A percentile compares a stretch with the other conserved stretches of the same genome.
These are phyloP conservation scores for Daedaleopsis sinensis DNA, from an alignment of 768 basidiomycete genomes.

Conservation along the genomic window DNA sequence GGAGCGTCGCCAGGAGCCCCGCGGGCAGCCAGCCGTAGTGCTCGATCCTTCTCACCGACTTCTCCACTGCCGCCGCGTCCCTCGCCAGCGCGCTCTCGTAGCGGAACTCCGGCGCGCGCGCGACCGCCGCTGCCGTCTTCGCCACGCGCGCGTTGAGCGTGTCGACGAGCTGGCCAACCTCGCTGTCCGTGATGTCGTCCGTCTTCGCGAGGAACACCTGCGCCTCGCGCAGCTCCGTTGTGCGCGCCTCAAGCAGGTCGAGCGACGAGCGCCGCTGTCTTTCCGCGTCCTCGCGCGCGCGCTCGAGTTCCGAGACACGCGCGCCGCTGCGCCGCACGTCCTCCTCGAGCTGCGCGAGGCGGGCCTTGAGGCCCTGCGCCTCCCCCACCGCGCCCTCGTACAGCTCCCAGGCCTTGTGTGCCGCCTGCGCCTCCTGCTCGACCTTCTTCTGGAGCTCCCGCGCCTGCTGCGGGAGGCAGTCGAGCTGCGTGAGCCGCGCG, in stretches of 20 bases:
- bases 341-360: not conserved
- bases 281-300: not conserved
- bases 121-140: conserved; percentile 40
- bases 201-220: conserved; percentile 48
- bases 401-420: not conserved
- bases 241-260: conserved; percentile 36
- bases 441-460: not conserved
- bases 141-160: conserved; percentile 48
- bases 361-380: not conserved
- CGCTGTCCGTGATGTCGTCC: conserved; percentile 46
- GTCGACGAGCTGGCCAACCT: conserved; percentile 47
- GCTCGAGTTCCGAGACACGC: not conserved
- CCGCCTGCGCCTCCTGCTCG: not conserved
- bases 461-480: not conserved
- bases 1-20: not conserved
- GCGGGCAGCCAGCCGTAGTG: not conserved
- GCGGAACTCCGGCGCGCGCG: conserved; percentile 26
- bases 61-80: not conserved
- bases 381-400: not conserved
- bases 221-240: conserved; percentile 46
- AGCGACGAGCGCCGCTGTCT: not conserved
- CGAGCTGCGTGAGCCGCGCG: not conserved
- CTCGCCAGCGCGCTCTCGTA: not conserved
- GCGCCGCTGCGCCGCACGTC: not conserved
- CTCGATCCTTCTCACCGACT: not conserved